A percentile compares a stretch with the other conserved stretches of the same genome.
Conservation (phyloP, 2,329 filamentous ascomycete genomes). For the Zarea fungicola region DNA sequence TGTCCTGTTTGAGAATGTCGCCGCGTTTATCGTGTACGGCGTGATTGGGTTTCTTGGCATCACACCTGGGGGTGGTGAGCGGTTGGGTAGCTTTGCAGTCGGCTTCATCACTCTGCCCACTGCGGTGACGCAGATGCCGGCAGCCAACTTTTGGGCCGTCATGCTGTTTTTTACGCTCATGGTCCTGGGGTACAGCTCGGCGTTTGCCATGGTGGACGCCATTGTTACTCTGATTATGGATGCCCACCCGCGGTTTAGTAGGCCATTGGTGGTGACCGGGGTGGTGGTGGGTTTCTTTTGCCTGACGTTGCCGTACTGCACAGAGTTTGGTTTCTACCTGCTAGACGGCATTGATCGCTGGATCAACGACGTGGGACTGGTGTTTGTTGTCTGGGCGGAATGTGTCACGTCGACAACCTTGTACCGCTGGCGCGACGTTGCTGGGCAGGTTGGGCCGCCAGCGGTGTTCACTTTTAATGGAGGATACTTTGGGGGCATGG, state of each 20-base stretch:
- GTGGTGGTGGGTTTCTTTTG: constrained; percentile 47
- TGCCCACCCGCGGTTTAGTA: constrained; percentile 40
- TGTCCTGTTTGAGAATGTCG: constrained; percentile 51
- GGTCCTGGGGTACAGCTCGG: constrained; percentile 52
- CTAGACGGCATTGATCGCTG: constrained; percentile 50
- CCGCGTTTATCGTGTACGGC: constrained; percentile 46
- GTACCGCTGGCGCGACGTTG: constrained; percentile 46
- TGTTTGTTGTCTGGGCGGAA: constrained; percentile 51
- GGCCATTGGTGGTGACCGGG: constrained; percentile 43
- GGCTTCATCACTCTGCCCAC: constrained; percentile 54
- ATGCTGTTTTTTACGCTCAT: constrained; percentile 54
- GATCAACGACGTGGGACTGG: constrained; percentile 49
- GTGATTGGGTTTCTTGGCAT: constrained; percentile 44
- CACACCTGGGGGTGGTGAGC: constrained; percentile 30
- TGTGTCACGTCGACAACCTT: constrained; percentile 47
- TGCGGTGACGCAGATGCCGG: constrained; percentile 52
- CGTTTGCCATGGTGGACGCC: constrained; percentile 55
- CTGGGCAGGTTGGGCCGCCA: constrained; percentile 37
- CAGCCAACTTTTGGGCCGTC: constrained; percentile 53
- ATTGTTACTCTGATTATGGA: constrained; percentile 50
- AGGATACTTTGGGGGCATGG: constrained; percentile 48
- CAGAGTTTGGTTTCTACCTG: constrained; percentile 52
- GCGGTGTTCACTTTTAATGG: constrained; percentile 42
- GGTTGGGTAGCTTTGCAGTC: constrained; percentile 50
- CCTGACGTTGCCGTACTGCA: constrained; percentile 51